Conservation (phyloP, 805 yeast genomes). For the Ogataea paraovalis region DNA sequence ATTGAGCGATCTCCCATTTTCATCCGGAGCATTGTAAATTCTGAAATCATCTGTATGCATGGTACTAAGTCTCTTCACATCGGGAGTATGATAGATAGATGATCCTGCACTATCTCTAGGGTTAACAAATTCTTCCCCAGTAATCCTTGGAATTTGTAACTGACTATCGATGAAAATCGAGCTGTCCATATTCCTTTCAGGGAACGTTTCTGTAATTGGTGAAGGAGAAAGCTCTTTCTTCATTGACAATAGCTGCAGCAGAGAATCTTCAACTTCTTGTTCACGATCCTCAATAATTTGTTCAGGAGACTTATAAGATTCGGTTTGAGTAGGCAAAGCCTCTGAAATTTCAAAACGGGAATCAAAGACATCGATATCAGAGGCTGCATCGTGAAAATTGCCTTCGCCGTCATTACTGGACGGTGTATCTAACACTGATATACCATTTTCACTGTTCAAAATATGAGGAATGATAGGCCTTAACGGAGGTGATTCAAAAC, state of each 20-base stretch:
- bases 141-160: slow-evolving; percentile 7
- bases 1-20: background rate
- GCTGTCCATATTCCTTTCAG: background rate
- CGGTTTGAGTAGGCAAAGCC: background rate
- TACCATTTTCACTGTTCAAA: background rate
- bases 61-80: slow-evolving; percentile 24
- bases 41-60: slow-evolving; percentile 30
- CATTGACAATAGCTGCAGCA: slow-evolving; percentile 26
- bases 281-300: slow-evolving; percentile 2
- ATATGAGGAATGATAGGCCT: background rate
- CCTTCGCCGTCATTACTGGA: slow-evolving; percentile 7
- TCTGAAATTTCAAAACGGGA: slow-evolving; percentile 14
- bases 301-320: background rate
- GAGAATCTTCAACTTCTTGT: slow-evolving; percentile 20
- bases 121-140: background rate
- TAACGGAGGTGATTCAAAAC: background rate
- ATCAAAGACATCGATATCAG: slow-evolving; percentile 26
- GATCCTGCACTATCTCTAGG: slow-evolving; percentile 6
- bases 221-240: slow-evolving; percentile 22
- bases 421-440: slow-evolving; percentile 1
- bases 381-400: slow-evolving; percentile 17
- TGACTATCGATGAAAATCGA: background rate
- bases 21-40: slow-evolving; percentile 23
- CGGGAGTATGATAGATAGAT: slow-evolving; percentile 18
- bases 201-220: slow-evolving; percentile 2